A percentile compares a stretch with the other conserved stretches of the same genome.
Conservation (phyloP, 2,329 filamentous ascomycete species). For the Herpotrichia juniperi region DNA sequence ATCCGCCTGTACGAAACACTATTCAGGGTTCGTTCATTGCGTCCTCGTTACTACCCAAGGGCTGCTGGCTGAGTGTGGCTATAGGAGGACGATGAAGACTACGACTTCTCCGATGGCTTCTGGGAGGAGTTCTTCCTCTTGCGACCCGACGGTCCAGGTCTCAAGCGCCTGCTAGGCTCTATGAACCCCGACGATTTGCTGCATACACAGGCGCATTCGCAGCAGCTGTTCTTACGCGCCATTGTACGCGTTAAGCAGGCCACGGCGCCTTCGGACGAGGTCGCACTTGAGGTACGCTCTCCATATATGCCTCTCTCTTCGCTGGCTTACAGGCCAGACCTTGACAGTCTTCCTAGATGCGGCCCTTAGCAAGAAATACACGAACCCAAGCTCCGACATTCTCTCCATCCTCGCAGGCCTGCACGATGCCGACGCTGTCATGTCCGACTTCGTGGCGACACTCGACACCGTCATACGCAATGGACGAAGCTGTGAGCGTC, state of each 20-base stretch:
- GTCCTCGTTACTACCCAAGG: constrained; percentile 1
- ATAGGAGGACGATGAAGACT: constrained; percentile 62
- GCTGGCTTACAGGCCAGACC: constrained; percentile 68
- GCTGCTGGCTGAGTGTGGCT: constrained; percentile 22
- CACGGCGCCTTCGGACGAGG: constrained; percentile 68
- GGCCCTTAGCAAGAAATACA: constrained; percentile 86
- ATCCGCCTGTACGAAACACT: constrained; percentile 85
- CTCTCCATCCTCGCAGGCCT: constrained; percentile 89
- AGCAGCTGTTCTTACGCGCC: constrained; percentile 77
- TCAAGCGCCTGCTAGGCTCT: constrained; percentile 72
- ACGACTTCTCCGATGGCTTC: constrained; percentile 83
- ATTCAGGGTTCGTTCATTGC: constrained; percentile 61
- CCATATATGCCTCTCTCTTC: constrained; percentile 8
- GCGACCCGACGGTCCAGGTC: constrained; percentile 72
- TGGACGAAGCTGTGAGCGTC: constrained; percentile 68
- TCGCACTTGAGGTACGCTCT: constrained; percentile 81
- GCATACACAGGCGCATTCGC: constrained; percentile 74
- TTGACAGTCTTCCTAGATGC: constrained; percentile 85
- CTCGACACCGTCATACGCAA: constrained; percentile 84
- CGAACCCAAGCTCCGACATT: constrained; percentile 93
- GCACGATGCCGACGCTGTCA: constrained; percentile 83
- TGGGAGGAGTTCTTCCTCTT: constrained; percentile 96
- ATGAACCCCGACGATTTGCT: constrained; percentile 77
- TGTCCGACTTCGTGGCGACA: constrained; percentile 84
- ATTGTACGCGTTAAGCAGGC: constrained; percentile 70